Evolutionary conservation across 2,329 filamentous ascomycete species (phyloP).

Genomic region (Xylariaceae sp.): DNA sequence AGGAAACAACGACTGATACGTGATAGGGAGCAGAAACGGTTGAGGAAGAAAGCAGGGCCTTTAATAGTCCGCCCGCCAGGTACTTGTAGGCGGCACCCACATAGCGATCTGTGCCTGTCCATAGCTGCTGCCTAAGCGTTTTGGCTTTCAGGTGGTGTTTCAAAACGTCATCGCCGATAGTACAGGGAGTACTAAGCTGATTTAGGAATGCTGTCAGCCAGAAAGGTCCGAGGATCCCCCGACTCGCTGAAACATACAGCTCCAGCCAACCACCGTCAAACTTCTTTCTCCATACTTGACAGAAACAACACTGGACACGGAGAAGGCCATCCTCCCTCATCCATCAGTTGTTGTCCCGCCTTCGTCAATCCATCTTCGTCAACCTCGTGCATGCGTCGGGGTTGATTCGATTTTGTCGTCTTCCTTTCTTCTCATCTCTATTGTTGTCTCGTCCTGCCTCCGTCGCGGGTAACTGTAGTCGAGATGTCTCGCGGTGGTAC

Average conservation of each 20-base stretch:
- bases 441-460: conserved; percentile 4
- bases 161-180: neutral
- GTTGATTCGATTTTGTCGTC: neutral
- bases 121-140: neutral
- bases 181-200: neutral
- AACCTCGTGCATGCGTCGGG: conserved; percentile 4
- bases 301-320: conserved; percentile 11
- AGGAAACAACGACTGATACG: too few species aligned
- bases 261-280: conserved; percentile 19
- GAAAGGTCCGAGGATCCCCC: conserved; percentile 13
- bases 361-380: conserved; percentile 2
- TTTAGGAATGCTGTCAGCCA: neutral
- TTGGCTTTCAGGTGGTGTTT: neutral
- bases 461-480: neutral
- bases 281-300: conserved; percentile 19
- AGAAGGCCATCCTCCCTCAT: conserved; percentile 5
- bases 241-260: conserved; percentile 12
- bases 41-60: too few species aligned
- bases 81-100: too few species aligned
- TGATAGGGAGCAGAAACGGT: too few species aligned
- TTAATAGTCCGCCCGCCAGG: too few species aligned
- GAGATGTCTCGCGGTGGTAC: conserved; percentile 87
- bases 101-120: too few species aligned
- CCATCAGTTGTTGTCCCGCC: conserved; percentile 17
- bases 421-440: neutral